A percentile compares a stretch with the other conserved stretches of the same genome.
Evolutionary conservation across 2,329 filamentous ascomycete genomes (phyloP).

Genomic region (Phaeosphaeriaceae sp.): DNA sequence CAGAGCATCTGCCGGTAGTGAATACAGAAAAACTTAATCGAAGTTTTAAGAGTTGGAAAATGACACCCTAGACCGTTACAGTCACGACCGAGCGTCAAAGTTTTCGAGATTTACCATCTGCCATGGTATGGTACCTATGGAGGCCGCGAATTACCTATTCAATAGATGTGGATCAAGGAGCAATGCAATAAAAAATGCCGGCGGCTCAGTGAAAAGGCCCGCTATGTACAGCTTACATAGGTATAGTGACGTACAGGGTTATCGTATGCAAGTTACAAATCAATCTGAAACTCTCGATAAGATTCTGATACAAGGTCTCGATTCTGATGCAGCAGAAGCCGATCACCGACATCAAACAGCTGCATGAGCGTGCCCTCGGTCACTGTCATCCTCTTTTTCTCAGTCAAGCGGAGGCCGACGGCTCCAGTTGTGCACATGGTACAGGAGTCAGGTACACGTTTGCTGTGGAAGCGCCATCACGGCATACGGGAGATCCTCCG

Average conservation of each 20-base stretch:
- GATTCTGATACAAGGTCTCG: constrained; percentile 39
- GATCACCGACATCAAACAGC: constrained; percentile 42
- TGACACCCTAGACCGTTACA: background rate
- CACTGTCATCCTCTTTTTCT: background rate
- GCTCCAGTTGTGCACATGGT: background rate
- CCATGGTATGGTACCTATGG: too few species aligned
- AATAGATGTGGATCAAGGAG: background rate
- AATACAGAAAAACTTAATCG: constrained; percentile 17
- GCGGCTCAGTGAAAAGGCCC: constrained; percentile 23
- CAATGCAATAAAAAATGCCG: constrained; percentile 13
- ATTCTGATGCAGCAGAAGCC: constrained; percentile 43
- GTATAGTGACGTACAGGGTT: constrained; percentile 8
- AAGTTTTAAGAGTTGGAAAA: constrained; percentile 2
- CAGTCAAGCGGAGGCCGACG: background rate
- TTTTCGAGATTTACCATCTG: too few species aligned
- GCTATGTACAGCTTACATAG: constrained; percentile 10
- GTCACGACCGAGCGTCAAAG: background rate
- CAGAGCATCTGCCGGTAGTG: constrained; percentile 8
- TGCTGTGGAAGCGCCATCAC: background rate
- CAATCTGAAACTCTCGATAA: constrained; percentile 42
- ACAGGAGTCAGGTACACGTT: background rate
- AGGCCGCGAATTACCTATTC: background rate
- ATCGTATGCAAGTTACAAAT: constrained; percentile 32
- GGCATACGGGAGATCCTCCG: too few species aligned
- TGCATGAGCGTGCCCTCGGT: constrained; percentile 14